Evolutionary conservation across 768 basidiomycete species (phyloP).

Genomic region (Mycena vitilis): DNA sequence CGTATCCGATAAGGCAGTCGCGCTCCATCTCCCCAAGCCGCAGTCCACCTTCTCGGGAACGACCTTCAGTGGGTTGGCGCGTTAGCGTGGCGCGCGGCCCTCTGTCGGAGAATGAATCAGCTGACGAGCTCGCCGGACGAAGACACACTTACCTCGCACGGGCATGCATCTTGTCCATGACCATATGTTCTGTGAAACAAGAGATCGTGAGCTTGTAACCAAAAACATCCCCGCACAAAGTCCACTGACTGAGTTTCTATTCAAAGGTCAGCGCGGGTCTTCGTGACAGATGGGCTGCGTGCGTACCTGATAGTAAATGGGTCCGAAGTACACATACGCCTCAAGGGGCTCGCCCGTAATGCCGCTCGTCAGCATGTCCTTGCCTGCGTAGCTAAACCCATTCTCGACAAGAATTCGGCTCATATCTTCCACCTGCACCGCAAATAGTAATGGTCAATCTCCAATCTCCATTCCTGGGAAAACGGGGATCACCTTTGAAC

Average conservation of each 20-base stretch:
- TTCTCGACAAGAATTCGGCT: constrained; percentile 93
- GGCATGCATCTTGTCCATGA: constrained; percentile 99
- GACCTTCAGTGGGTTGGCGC: constrained; percentile 97
- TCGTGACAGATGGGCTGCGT: constrained; percentile 10
- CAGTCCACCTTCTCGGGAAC: constrained; percentile 96
- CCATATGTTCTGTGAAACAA: constrained; percentile 85
- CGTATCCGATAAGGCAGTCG: constrained; percentile 97
- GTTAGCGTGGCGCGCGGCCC: constrained; percentile 97
- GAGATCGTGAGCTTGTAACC: constrained; percentile 14
- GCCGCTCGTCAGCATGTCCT: constrained; percentile 98
- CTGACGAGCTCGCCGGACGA: constrained; percentile 8
- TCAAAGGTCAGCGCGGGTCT: constrained; percentile 30
- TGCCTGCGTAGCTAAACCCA: constrained; percentile 98
- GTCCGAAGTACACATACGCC: constrained; percentile 98
- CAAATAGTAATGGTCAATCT: constrained; percentile 11
- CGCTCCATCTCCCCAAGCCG: constrained; percentile 99
- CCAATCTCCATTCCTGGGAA: constrained; percentile 4
- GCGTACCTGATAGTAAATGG: constrained; percentile 93
- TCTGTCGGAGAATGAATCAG: constrained; percentile 53
- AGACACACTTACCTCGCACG: constrained; percentile 79
- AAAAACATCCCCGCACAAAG: constrained; percentile 5
- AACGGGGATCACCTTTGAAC: constrained; percentile 79
- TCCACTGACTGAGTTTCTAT: constrained; percentile 91
- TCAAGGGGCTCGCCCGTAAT: constrained; percentile 98
- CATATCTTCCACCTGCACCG: constrained; percentile 92